Base-by-base conservation (phyloP, 352 stramenopile genomes). In the Phytophthora parvispora region DNA sequence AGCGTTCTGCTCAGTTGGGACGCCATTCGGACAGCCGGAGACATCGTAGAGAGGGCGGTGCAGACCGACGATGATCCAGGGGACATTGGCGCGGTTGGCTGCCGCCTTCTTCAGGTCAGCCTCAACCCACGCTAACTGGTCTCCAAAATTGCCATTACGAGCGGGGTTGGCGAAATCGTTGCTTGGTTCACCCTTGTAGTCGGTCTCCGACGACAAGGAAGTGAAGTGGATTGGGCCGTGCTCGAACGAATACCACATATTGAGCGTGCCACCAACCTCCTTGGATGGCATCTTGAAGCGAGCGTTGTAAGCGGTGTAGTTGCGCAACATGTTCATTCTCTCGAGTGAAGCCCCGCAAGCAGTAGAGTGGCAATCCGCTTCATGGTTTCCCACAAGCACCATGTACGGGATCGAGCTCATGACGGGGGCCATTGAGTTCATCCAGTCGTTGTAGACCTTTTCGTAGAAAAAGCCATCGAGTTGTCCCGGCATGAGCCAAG, bases 231-330 rank as follows among this genome's bases (percentile, higher is more conserved):
- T 64, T 18, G 78, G 69, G 2, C 88, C 89, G 54, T 97, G 71
- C 40, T 97, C 83, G 59, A 96, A 98, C 18, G 86, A 94, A 71
- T 97, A 94, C 86, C 87, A 97, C 85, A 96, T 97, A 49, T 93
- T 94, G 54, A 83, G 63, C 20, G 71, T 72, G 2, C 84, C 84
- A 1, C 66, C 65, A 20, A 55, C 75, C 61, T 97, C 89, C 5
- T 49, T 45, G 4, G 89, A 94, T 22, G 90, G 90, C 90, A 97
- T 97, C 27, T 84, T 78, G 67, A 94, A 97, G 45, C 90, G 86
- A 18, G 77, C 50, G 55, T 97, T 97, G 74, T 87, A 97, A 1
- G 90, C 88, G 32, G 78, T 74, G 68, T 92, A 97, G 57, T 94
- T 96, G 50, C 81, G 69, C 22, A 97, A 59, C 28, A 76, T 69